phyloP scores from a whole-genome alignment of 768 basidiomycete genomes.

The Naganishia antarctica region DNA sequence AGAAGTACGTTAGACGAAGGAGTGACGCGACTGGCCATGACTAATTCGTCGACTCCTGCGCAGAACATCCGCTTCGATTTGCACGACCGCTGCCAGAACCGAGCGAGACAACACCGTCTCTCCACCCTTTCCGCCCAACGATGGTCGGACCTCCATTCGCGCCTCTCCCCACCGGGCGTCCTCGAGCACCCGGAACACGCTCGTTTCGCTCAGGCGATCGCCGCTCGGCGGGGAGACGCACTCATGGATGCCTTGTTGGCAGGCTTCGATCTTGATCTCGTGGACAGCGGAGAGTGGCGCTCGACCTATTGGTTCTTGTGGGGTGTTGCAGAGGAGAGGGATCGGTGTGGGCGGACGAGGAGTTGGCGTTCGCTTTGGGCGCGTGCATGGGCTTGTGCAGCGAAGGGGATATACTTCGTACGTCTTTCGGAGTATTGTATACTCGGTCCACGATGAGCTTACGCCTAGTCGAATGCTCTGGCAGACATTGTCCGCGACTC shows the following conservation, averaged over 20 bases:
- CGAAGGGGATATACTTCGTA: not conserved
- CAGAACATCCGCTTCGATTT: conserved; percentile 10
- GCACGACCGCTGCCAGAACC: conserved; percentile 11
- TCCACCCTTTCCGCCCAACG: not conserved
- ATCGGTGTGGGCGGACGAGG: not conserved
- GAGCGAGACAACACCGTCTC: conserved; percentile 4
- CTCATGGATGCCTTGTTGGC: conserved; percentile 8
- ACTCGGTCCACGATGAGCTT: no score
- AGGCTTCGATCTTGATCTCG: conserved; percentile 1
- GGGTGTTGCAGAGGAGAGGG: not conserved
- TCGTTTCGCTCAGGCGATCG: not conserved
- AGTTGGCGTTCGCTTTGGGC: not conserved
- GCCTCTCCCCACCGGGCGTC: not conserved
- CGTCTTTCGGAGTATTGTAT: no score
- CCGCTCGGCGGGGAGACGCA: not conserved
- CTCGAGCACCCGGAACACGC: not conserved
- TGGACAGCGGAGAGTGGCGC: not conserved
- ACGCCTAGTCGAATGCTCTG: no score
- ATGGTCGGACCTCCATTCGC: not conserved
- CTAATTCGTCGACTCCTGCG: no score
- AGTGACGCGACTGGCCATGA: no score
- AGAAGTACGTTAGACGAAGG: not conserved
- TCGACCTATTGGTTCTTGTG: conserved; percentile 4
- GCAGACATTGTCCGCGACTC: not conserved
- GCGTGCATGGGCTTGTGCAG: not conserved